phyloP scores from a whole-genome alignment of 192 early-diverging fungal species.

The Jimgerdemannia flammicorona region DNA sequence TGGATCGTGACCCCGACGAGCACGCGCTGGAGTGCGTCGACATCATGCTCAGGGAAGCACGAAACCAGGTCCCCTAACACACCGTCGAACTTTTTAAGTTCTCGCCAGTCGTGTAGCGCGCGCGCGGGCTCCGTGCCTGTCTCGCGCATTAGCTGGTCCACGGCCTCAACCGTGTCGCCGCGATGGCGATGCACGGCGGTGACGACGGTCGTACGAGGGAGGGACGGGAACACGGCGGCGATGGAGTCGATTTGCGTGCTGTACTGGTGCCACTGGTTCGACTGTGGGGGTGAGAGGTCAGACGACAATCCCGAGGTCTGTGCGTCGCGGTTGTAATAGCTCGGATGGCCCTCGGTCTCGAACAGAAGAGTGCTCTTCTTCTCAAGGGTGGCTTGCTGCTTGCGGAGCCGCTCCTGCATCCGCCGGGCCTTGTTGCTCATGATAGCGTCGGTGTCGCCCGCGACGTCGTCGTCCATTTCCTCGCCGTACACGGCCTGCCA shows the following conservation, averaged over 20 bases:
- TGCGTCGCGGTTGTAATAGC: no score
- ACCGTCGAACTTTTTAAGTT: constrained; percentile 22
- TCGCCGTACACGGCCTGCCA: no score
- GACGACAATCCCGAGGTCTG: no score
- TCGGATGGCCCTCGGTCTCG: no score
- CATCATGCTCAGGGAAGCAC: constrained; percentile 33
- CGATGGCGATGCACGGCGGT: constrained; percentile 9
- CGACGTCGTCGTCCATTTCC: no score
- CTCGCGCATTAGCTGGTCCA: constrained; percentile 1
- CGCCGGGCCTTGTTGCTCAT: no score
- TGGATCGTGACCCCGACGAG: constrained; percentile 34
- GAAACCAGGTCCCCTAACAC: constrained; percentile 23
- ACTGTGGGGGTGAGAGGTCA: no score
- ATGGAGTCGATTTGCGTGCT: constrained; percentile 7
- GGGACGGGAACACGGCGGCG: constrained; percentile 9
- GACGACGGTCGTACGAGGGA: not conserved
- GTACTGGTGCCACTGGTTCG: constrained; percentile 26
- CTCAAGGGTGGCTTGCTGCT: no score
- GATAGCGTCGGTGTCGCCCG: no score
- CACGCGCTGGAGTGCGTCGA: constrained; percentile 28
- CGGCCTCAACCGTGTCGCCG: constrained; percentile 20
- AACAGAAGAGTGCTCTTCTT: no score
- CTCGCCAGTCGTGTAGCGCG: constrained; percentile 14
- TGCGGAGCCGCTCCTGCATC: no score
- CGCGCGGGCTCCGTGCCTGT: constrained; percentile 5